Conservation (phyloP, 345 rosid genomes). For the Populus tremula region DNA sequence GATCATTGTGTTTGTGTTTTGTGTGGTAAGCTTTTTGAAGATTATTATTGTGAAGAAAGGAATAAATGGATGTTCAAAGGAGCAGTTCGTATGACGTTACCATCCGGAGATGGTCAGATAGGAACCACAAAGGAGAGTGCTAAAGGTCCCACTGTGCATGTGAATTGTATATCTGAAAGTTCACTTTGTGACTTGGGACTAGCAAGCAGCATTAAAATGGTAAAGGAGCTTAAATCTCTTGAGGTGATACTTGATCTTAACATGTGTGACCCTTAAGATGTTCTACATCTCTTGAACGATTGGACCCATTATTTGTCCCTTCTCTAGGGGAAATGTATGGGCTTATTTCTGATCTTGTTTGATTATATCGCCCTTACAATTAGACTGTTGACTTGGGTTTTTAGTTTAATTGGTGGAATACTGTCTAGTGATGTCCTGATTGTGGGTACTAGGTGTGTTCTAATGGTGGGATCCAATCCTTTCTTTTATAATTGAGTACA, state of each 20-base stretch:
- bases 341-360: background rate
- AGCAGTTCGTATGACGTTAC: slow-evolving; percentile 51
- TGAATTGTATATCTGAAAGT: slow-evolving; percentile 49
- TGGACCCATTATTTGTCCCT: background rate
- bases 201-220: slow-evolving; percentile 53
- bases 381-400: background rate
- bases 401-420: background rate
- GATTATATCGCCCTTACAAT: background rate
- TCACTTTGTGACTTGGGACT: slow-evolving; percentile 52
- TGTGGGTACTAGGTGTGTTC: no score
- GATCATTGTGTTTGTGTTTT: slow-evolving; percentile 73
- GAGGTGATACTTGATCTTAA: background rate
- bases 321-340: background rate
- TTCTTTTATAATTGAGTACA: no score
- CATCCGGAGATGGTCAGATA: slow-evolving; percentile 19
- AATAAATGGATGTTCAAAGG: slow-evolving; percentile 83
- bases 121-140: slow-evolving; percentile 27
- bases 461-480: no score
- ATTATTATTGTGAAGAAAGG: slow-evolving; percentile 53
- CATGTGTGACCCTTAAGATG: background rate
- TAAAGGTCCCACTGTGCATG: slow-evolving; percentile 65
- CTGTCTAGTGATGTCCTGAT: no score
- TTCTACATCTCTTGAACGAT: background rate
- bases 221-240: slow-evolving; percentile 25
- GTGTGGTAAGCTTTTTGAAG: slow-evolving; percentile 92